Conservation (phyloP, 306 rosid species). For the Ormosia emarginata region DNA sequence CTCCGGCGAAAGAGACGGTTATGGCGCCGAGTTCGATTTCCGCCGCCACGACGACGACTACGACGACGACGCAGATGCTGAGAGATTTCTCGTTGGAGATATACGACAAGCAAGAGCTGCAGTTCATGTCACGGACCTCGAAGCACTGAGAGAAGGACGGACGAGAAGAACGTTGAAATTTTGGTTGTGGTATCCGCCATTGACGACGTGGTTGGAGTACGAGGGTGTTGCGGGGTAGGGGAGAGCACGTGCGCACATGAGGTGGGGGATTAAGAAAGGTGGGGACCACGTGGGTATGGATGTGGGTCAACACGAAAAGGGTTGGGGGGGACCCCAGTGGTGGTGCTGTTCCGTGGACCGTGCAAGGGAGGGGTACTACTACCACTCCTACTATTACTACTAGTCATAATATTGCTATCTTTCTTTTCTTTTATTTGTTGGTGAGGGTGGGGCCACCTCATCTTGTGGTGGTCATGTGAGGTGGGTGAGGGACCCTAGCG, state of each 20-base stretch:
- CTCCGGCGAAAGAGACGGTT: slow-evolving; percentile 32
- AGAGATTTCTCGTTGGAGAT: slow-evolving; percentile 72
- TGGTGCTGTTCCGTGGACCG: slow-evolving; percentile 32
- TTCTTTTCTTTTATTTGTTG: neutral
- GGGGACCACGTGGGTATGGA: slow-evolving; percentile 42
- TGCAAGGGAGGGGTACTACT: slow-evolving; percentile 13
- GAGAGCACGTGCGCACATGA: slow-evolving; percentile 67
- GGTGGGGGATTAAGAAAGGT: slow-evolving; percentile 25
- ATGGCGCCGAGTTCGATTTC: slow-evolving; percentile 24
- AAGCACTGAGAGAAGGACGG: slow-evolving; percentile 33
- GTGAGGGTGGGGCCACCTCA: slow-evolving; percentile 11
- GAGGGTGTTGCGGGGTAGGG: neutral
- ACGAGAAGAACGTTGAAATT: neutral
- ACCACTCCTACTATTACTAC: neutral
- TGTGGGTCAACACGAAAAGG: slow-evolving; percentile 36
- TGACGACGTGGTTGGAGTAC: neutral
- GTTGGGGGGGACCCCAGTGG: slow-evolving; percentile 25
- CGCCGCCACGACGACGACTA: neutral
- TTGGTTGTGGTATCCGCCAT: neutral
- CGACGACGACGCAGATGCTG: slow-evolving; percentile 38
- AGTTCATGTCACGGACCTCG: slow-evolving; percentile 57
- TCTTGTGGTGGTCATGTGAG: slow-evolving; percentile 23
- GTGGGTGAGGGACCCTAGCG: slow-evolving; percentile 26
- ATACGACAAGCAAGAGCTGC: slow-evolving; percentile 68
- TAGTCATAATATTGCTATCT: neutral